Evolutionary conservation across 2,329 filamentous ascomycete genomes (phyloP), one percentile per base, ranked within the genome.

Genomic region (Zopfia rhizophila): DNA sequence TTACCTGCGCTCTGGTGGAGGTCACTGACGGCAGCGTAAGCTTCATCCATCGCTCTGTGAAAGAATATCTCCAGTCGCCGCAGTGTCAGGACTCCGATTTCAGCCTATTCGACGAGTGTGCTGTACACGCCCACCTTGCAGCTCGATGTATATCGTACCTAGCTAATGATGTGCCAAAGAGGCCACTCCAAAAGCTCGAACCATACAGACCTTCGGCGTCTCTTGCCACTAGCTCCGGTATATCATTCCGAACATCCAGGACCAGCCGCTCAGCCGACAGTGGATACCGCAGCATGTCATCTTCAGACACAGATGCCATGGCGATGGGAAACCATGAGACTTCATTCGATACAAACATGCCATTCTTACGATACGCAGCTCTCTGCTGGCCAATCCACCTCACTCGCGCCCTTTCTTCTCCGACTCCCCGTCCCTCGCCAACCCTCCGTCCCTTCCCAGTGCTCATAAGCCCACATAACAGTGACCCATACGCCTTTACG

Each of bases 341-440:
- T 7, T 29, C 53, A 3, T 66, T 67, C 27, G 64, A 68, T 33
- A 48, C 49, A 2, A 51, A 59, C 17, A 39, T 66, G 2, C 65
- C 65, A 0, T 68, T 69, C 25, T 55, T 69, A 3, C 59, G 65
- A 18, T 69, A 69, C 32, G 56, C 65, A 10, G 43, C 51, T 1
- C 55, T 69, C 4, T 68, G 60, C 41, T 69, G 65, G 65, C 65
- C 65, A 2, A 55, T 69, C 12, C 65, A 69, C 38, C 54, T 69
- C 16, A 57, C 53, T 18, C 59, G 63, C 21, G 63, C 63, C 13
- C 43, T 69, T 6, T 31, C 47, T 5, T 14, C 13, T 14, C 11
- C 33, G 21, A 44, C 42, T 24, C 40, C 32, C 4, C 28, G 25
- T 17, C 40, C 33, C 16, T 31, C 36, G 32, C 14, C 13, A n/a